A percentile compares a stretch with the other conserved stretches of the same genome.
phyloP scores from a whole-genome alignment of 352 stramenopile genomes.

The Peronospora destructor region DNA sequence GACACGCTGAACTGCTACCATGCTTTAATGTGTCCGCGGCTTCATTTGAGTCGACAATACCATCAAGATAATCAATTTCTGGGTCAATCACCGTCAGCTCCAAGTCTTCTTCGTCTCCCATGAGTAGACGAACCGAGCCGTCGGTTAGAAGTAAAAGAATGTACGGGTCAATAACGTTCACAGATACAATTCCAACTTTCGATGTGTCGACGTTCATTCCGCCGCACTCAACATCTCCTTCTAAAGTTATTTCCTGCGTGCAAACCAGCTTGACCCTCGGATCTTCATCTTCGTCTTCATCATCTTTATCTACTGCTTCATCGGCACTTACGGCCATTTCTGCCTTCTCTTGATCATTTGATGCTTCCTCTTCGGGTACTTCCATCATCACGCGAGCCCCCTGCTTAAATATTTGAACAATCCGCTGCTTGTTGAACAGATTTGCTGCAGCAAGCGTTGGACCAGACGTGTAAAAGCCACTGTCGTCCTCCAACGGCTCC shows the following conservation, averaged over 20 bases:
- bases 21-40: slow-evolving; percentile 21
- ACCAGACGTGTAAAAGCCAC: slow-evolving; percentile 77
- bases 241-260: slow-evolving; percentile 78
- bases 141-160: slow-evolving; percentile 78
- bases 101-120: slow-evolving; percentile 76
- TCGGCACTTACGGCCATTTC: slow-evolving; percentile 11
- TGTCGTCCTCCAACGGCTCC: slow-evolving; percentile 77
- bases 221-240: slow-evolving; percentile 71
- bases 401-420: slow-evolving; percentile 85
- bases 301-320: slow-evolving; percentile 21
- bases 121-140: slow-evolving; percentile 69
- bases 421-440: slow-evolving; percentile 72
- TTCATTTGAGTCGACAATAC: slow-evolving; percentile 25
- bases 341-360: slow-evolving; percentile 18
- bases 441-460: slow-evolving; percentile 74
- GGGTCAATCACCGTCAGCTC: slow-evolving; percentile 78
- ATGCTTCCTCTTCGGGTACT: slow-evolving; percentile 32
- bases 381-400: slow-evolving; percentile 78
- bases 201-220: slow-evolving; percentile 78
- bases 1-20: slow-evolving; percentile 57
- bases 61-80: slow-evolving; percentile 51
- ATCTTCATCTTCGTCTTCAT: slow-evolving; percentile 53
- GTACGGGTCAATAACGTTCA: slow-evolving; percentile 79
- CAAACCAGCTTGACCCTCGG: slow-evolving; percentile 63
- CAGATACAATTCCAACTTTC: slow-evolving; percentile 70